phyloP scores from a whole-genome alignment of 2,329 filamentous ascomycete species.

The Colletotrichum agaves region DNA sequence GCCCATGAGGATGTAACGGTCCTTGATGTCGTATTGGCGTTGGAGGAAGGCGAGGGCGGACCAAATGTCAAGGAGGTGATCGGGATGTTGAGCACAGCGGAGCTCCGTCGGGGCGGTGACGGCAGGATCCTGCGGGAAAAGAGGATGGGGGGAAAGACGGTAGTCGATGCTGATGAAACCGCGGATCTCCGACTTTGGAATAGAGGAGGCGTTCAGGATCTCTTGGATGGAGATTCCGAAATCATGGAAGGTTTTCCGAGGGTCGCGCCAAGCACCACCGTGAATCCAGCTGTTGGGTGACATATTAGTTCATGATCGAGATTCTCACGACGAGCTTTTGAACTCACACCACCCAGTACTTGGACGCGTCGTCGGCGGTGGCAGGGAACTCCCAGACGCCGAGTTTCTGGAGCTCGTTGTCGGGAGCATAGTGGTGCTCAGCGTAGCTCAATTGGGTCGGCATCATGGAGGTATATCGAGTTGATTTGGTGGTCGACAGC shows the following conservation, averaged over 20 bases:
- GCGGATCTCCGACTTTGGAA: constrained; percentile 54
- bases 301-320: not conserved
- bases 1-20: constrained; percentile 66
- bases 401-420: constrained; percentile 56
- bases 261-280: constrained; percentile 73
- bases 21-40: constrained; percentile 56
- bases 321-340: not conserved
- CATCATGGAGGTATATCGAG: constrained; percentile 20
- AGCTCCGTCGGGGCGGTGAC: constrained; percentile 40
- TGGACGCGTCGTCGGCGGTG: constrained; percentile 34
- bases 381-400: constrained; percentile 55
- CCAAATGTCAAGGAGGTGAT: constrained; percentile 68
- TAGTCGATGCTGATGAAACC: constrained; percentile 74
- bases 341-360: constrained; percentile 52
- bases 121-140: constrained; percentile 50
- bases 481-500: not conserved
- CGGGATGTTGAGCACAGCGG: constrained; percentile 65
- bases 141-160: constrained; percentile 65
- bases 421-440: constrained; percentile 50
- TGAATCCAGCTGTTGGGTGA: constrained; percentile 61
- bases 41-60: constrained; percentile 61
- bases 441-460: constrained; percentile 43
- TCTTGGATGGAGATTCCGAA: constrained; percentile 57
- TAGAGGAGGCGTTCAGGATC: constrained; percentile 48
- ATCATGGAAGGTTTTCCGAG: constrained; percentile 56